Percentiles rank a stretch among this genome's conserved stretches.
phyloP scores from a whole-genome alignment of 2,329 filamentous ascomycete genomes.

The Colletotrichum theobromicola region DNA sequence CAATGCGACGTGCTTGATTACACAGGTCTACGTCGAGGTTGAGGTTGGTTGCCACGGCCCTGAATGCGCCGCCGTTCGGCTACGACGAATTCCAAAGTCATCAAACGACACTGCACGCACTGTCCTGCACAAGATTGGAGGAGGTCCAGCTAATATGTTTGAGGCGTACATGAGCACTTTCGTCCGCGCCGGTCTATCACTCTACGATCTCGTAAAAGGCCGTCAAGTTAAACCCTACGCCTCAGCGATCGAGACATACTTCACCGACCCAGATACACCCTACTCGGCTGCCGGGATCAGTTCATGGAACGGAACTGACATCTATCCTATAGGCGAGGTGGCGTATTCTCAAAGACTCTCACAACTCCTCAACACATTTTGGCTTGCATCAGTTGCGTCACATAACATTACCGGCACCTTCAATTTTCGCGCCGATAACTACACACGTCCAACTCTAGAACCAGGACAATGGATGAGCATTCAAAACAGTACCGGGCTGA shows the following conservation, averaged over 20 bases:
- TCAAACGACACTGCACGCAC: not conserved
- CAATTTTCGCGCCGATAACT: not conserved
- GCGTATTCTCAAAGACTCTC: not conserved
- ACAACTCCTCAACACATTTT: constrained; percentile 8
- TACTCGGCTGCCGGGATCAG: not conserved
- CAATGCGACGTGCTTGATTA: not conserved
- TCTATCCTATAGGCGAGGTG: not conserved
- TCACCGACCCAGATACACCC: not conserved
- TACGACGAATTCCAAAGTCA: not conserved
- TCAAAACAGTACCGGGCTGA: not conserved
- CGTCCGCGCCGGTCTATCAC: not conserved
- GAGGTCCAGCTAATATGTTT: not conserved
- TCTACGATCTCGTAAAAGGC: not conserved
- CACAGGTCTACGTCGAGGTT: not conserved
- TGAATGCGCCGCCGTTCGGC: not conserved
- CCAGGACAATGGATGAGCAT: not conserved
- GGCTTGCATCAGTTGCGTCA: not conserved
- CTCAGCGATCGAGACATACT: not conserved
- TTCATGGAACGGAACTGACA: not conserved
- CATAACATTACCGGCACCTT: not conserved
- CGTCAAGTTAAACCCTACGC: not conserved
- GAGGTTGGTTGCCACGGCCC: not conserved
- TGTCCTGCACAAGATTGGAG: not conserved
- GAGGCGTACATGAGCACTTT: not conserved
- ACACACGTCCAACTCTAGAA: not conserved